Conservation (phyloP, 78 protist genomes). For the Tieghemostelium lacteum region DNA sequence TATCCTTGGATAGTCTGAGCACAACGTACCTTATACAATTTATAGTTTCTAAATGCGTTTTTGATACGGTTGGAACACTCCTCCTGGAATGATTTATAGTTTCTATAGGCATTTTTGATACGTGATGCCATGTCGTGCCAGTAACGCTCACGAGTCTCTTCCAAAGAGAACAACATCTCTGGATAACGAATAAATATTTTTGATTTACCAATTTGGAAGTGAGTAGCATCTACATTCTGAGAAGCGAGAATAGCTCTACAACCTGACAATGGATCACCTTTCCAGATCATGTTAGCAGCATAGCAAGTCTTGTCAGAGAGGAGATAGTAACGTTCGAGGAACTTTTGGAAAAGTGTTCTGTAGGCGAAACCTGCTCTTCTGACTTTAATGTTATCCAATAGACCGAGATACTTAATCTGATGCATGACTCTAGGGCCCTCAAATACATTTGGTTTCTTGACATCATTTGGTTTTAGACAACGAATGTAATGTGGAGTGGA, state of each 20-base stretch:
- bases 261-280: conserved; percentile 62
- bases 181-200: conserved; percentile 91
- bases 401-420: conserved; percentile 88
- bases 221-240: conserved; percentile 41
- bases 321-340: conserved; percentile 75
- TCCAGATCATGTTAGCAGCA: conserved; percentile 76
- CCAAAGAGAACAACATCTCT: conserved; percentile 81
- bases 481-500: conserved; percentile 94
- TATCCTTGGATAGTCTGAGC: conserved; percentile 75
- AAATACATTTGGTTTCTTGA: conserved; percentile 82
- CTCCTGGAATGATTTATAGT: conserved; percentile 60
- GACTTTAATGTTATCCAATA: conserved; percentile 92
- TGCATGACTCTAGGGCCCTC: conserved; percentile 78
- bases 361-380: conserved; percentile 96
- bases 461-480: conserved; percentile 92
- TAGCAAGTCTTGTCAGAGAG: conserved; percentile 77
- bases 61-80: conserved; percentile 78
- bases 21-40: conserved; percentile 47
- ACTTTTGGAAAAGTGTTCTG: conserved; percentile 86
- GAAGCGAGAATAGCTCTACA: conserved; percentile 61
- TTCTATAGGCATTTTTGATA: conserved; percentile 71
- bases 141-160: conserved; percentile 78
- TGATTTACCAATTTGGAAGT: conserved; percentile 89
- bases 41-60: conserved; percentile 70
- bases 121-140: conserved; percentile 81